Conservation (phyloP, 352 stramenopile genomes). For the Aphanomyces invadans region DNA sequence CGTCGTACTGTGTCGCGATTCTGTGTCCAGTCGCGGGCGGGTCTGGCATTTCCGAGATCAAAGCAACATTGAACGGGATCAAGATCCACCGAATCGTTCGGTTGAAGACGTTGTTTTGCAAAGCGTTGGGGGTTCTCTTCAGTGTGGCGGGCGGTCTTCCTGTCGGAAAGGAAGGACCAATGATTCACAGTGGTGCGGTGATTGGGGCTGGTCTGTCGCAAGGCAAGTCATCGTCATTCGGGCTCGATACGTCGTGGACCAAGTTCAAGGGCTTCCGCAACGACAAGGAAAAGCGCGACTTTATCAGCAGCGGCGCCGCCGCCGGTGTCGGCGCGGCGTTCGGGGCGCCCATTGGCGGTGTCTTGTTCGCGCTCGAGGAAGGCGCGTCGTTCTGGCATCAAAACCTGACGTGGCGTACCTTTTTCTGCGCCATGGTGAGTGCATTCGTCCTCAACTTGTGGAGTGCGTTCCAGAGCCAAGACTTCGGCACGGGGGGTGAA, state of each 20-base stretch:
- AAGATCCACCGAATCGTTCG: slow-evolving; percentile 94
- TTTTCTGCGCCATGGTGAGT: slow-evolving; percentile 95
- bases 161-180: slow-evolving; percentile 85
- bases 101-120: slow-evolving; percentile 94
- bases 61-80: slow-evolving; percentile 97
- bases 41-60: slow-evolving; percentile 97
- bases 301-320: slow-evolving; percentile 95
- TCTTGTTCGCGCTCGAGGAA: slow-evolving; percentile 97
- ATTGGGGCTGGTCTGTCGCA: slow-evolving; percentile 95
- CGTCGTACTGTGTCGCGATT: slow-evolving; percentile 87
- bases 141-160: slow-evolving; percentile 66
- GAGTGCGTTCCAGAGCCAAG: slow-evolving; percentile 65
- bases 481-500: slow-evolving; percentile 22
- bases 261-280: slow-evolving; percentile 91
- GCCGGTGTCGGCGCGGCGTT: slow-evolving; percentile 97
- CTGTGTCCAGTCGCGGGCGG: slow-evolving; percentile 92
- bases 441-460: slow-evolving; percentile 83
- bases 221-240: slow-evolving; percentile 83
- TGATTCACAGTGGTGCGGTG: slow-evolving; percentile 86
- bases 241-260: slow-evolving; percentile 81
- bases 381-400: slow-evolving; percentile 97
- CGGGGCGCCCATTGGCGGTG: slow-evolving; percentile 95
- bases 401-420: slow-evolving; percentile 96
- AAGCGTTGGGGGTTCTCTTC: slow-evolving; percentile 88
- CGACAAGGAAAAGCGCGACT: slow-evolving; percentile 94